phyloP scores from a whole-genome alignment of 1,284 basidiomycete species.

The Cutaneotrichosporon mucoides region DNA sequence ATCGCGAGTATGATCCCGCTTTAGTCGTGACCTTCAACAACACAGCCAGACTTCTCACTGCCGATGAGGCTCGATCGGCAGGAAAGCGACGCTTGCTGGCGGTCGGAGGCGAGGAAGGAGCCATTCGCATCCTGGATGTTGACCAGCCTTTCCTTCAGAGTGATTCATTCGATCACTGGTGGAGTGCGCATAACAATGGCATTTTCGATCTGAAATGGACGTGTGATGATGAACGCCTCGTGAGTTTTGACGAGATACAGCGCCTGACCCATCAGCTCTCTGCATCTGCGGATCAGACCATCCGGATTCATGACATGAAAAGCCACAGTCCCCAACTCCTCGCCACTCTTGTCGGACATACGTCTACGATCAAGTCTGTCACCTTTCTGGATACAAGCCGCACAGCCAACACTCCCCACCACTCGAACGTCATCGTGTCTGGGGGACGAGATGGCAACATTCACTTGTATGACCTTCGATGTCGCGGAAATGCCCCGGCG shows the following conservation, averaged over 20 bases:
- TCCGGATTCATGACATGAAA: conserved; percentile 36
- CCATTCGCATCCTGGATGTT: conserved; percentile 37
- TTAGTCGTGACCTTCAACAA: conserved; percentile 35
- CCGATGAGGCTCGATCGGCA: conserved; percentile 17
- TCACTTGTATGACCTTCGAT: conserved; percentile 47
- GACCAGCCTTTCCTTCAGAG: conserved; percentile 29
- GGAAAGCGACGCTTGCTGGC: conserved; percentile 33
- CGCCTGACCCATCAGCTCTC: conserved; percentile 32
- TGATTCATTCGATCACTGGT: conserved; percentile 36
- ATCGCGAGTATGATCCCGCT: conserved; percentile 37
- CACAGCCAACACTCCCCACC: conserved; percentile 10
- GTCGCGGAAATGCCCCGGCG: conserved; percentile 18
- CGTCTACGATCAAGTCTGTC: conserved; percentile 43
- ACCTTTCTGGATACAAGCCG: conserved; percentile 38
- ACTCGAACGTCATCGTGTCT: conserved; percentile 35
- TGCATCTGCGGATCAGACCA: conserved; percentile 44
- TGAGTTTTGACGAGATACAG: conserved; percentile 21
- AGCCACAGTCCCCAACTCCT: conserved; percentile 21
- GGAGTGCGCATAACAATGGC: conserved; percentile 65
- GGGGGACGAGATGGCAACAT: conserved; percentile 49
- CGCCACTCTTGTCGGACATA: conserved; percentile 41
- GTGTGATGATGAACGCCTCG: conserved; percentile 53
- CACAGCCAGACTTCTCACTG: conserved; percentile 26
- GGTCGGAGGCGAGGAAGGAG: conserved; percentile 42
- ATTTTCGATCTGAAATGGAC: conserved; percentile 78